Evolutionary conservation across 306 rosid species (phyloP), one percentile per base, ranked within the genome.

Genomic region (Luffa aegyptiaca): DNA sequence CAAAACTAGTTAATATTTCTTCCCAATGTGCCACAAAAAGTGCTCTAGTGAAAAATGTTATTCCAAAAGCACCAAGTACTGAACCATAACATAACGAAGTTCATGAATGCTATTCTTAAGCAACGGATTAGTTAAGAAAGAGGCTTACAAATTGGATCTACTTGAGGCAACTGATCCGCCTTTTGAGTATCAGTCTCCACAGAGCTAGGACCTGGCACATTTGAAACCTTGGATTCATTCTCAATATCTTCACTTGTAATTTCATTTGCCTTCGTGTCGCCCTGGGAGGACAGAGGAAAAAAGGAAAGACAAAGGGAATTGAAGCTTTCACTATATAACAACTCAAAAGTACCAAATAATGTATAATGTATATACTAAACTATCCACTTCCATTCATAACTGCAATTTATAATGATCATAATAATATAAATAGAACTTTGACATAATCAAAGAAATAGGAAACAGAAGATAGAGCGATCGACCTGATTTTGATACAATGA

Each of bases 121-220:
- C 42, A 80, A 75, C 56, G 70, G 80, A 84, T 31, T 80, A 80
- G 33, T 48, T 14, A 31, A 73, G 78, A 73, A 26, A 75, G 61
- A 71, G 42, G 81, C 90, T 81, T 91, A 93, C 99, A 82, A 75
- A 95, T 86, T 58, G 87, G 80, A 75, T 88, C 91, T 46, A 89
- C 37, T 82, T 66, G 88, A 79, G 99, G 96, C 82, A 91, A 87
- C 61, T 84, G 93, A 84, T 90, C 90, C 84, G 62, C 82, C 83
- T 84, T 87, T 81, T 83, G 82, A 61, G 81, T 65, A 45, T 84
- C 90, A 77, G 74, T 84, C 80, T 86, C 97, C 79, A 81, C 84
- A 48, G 83, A 44, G 74, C 80, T 88, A 81, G 86, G 73, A 73
- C 79, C 84, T 35, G 90, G 88, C 80, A 72, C 66, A 82, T 82